Base-by-base conservation (phyloP, 108 stramenopile species). In the Schizochytrium sp. region DNA sequence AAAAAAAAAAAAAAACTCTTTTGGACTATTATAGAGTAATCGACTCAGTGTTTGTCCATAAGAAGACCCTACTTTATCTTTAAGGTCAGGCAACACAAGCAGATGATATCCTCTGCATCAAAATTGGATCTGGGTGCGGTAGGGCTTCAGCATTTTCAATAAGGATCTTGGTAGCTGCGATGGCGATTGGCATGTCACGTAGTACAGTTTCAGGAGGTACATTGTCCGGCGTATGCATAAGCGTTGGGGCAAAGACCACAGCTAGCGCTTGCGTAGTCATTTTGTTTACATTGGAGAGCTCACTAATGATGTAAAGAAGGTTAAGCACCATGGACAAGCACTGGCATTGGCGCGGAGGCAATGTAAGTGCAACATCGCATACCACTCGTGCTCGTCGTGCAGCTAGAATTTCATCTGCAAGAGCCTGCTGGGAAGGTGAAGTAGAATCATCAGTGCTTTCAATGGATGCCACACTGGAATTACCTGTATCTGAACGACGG, bases 141-240 rank as follows among this genome's bases (percentile, higher is more conserved):
- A 83, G 28, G 45, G 76, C 76, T 10, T 49, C 76, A n/a, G 76
- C 76, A 42, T 83, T 83, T 40, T 83, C 76, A 28, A 83, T 83
- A 38, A 83, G 76, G 13, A 83, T 50, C 76, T 83, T 83, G 10
- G 76, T 83, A 53, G 76, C 76, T 42, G 76, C 76, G 53, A 83
- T 83, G 53, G 76, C 76, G 53, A 83, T 83, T 8, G 76, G 76
- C 76, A 83, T 83, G 76, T 83, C 76, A n/a, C 76, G 47, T 53
- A 83, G 47, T 5, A 83, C 76, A 0, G 76, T 83, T 28, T 83
- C 76, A 13, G 76, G 76, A 7, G 76, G 76, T 8, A 83, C 28
- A 28, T 83, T 83, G 3, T 83, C 76, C 50, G 76, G 76, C 10
- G 53, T 55, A 55, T 83, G 47, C 76, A 83, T 83, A 38, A 83